Base-by-base conservation (phyloP, 2,329 filamentous ascomycete genomes). In the Colletotrichum tabaci region DNA sequence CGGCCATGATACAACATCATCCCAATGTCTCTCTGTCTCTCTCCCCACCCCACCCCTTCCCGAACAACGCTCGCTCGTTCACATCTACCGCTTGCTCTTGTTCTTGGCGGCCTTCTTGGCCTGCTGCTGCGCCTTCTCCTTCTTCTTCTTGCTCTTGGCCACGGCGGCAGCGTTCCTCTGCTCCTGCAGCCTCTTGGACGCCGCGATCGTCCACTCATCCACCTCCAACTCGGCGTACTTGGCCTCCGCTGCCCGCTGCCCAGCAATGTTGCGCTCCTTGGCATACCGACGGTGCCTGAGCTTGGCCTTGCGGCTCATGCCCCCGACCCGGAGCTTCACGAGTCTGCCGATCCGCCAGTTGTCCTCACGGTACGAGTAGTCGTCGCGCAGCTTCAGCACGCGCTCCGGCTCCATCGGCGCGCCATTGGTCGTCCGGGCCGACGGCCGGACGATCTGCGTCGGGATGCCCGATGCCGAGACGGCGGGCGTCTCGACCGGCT, bases 331-430 rank as follows among this genome's bases (percentile, higher is more conserved):
- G 77, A 87, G 86, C 66, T 86, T 83, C 30, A 86, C 84, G 58
- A 91, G 81, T 12, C 85, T 84, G 15, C 89, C 89, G 58, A 91
- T 87, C 35, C 86, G 83, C 84, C 87, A 89, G 81, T 88, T 90
- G 77, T 88, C 87, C 82, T 91, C 89, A 62, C 86, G 84, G 80
- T 90, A 91, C 75, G 85, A 85, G 82, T 90, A 90, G 78, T 89
- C 84, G 66, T 83, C 78, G 64, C 84, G 83, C 67, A 90, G 82
- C 73, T 82, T 83, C 76, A 89, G 82, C 63, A 89, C 77, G 68
- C 87, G 83, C 42, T 80, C 77, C 74, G 83, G 80, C 66, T 80
- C 78, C 72, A 85, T 83, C 30, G 82, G 81, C 42, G 81, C 75
- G 76, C 53, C 79, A 76, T 21, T 74, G 73, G n/a, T 75, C 75